phyloP scores from a whole-genome alignment of 768 basidiomycete species.

The Trametes gibbosa region DNA sequence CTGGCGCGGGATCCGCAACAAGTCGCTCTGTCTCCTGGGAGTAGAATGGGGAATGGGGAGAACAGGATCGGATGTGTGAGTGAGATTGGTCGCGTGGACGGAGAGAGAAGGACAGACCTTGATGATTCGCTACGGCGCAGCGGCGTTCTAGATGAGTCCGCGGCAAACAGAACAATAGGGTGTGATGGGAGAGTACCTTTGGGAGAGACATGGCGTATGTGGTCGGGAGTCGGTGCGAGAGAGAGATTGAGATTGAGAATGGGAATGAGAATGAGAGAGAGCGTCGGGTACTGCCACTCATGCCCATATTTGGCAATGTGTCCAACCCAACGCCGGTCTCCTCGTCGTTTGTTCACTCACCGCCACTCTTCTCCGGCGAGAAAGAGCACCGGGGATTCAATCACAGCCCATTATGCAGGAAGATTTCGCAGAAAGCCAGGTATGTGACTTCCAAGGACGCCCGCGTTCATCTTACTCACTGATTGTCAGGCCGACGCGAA shows the following conservation, averaged over 20 bases:
- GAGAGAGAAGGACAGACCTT: slow-evolving; percentile 36
- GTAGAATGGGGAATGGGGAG: background rate
- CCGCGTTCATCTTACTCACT: background rate
- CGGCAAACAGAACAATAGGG: background rate
- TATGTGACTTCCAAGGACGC: slow-evolving; percentile 10
- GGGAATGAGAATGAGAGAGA: no score
- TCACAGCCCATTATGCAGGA: background rate
- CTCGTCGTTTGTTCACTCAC: no score
- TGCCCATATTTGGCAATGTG: background rate
- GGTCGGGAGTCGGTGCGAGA: slow-evolving; percentile 1
- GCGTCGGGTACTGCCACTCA: background rate
- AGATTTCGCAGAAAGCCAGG: slow-evolving; percentile 4
- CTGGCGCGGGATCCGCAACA: slow-evolving; percentile 94
- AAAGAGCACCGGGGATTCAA: no score
- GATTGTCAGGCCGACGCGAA: background rate
- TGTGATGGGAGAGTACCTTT: slow-evolving; percentile 39
- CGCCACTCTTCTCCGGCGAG: no score
- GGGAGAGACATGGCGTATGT: slow-evolving; percentile 45
- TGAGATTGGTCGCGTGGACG: slow-evolving; percentile 16
- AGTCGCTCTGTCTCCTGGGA: slow-evolving; percentile 94
- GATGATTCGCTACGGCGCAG: slow-evolving; percentile 54
- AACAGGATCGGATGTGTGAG: slow-evolving; percentile 19
- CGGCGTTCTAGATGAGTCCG: background rate
- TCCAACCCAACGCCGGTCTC: no score
- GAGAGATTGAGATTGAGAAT: no score